Conservation (phyloP, 371 early-diverging fungal genomes). For the Mortierella sp. region DNA sequence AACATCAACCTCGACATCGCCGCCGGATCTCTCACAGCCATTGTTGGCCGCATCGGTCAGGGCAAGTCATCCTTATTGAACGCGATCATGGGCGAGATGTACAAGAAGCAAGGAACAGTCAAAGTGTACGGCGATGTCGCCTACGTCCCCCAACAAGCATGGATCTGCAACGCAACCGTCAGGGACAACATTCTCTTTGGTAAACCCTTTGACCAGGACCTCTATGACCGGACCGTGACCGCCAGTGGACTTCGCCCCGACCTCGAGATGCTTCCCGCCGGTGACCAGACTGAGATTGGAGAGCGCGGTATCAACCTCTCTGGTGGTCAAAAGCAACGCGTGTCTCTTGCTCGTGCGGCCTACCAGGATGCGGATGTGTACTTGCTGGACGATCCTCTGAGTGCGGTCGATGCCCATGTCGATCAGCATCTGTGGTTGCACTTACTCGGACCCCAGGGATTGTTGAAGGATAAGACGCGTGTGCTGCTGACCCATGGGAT, state of each 20-base stretch:
- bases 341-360: conserved; percentile 72
- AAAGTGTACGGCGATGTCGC: conserved; percentile 69
- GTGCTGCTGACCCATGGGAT: conserved; percentile 83
- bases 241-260: conserved; percentile 71
- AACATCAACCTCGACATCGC: conserved; percentile 62
- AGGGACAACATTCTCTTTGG: conserved; percentile 86
- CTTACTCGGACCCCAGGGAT: conserved; percentile 77
- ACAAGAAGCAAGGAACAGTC: conserved; percentile 65
- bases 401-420: conserved; percentile 87
- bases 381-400: conserved; percentile 76
- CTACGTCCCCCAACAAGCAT: conserved; percentile 81
- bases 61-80: conserved; percentile 76
- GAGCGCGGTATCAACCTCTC: conserved; percentile 76
- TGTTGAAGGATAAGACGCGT: conserved; percentile 72
- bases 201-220: conserved; percentile 62
- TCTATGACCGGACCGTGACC: conserved; percentile 66
- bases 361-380: conserved; percentile 78
- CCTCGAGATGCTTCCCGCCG: conserved; percentile 70
- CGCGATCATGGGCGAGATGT: conserved; percentile 79
- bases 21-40: conserved; percentile 62
- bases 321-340: conserved; percentile 75
- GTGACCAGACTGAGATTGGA: conserved; percentile 83
- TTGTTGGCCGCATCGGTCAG: conserved; percentile 78
- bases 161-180: conserved; percentile 80
- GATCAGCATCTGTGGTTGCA: conserved; percentile 69